Evolutionary conservation across 148 eudicot species (phyloP).

Genomic region (Polygonum aviculare): DNA sequence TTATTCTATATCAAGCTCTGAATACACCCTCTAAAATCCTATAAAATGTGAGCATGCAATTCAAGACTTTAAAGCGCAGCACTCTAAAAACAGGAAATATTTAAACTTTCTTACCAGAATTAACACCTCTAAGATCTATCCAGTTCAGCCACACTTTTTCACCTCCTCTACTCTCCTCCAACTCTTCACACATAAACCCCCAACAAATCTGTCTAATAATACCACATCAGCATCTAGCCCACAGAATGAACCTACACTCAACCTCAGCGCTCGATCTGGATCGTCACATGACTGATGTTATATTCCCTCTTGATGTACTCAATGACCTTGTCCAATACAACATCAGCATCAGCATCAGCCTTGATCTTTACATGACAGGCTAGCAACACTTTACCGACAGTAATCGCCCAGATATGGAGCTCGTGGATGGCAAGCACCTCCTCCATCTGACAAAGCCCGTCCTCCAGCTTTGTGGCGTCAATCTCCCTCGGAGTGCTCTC

Average conservation of each 20-base stretch:
- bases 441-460: constrained; percentile 28
- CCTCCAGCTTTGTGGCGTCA: constrained; percentile 36
- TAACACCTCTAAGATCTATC: background rate
- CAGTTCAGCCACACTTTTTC: background rate
- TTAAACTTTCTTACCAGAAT: background rate
- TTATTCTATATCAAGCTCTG: background rate
- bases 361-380: constrained; percentile 47
- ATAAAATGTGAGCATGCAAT: background rate
- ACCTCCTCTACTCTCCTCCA: background rate
- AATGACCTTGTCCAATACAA: constrained; percentile 25
- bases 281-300: constrained; percentile 46
- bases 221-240: background rate
- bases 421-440: constrained; percentile 58
- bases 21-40: background rate
- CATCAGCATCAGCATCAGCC: constrained; percentile 26
- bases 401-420: constrained; percentile 64
- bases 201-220: background rate
- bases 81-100: background rate
- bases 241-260: background rate
- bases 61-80: background rate
- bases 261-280: constrained; percentile 34
- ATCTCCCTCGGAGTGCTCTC: constrained; percentile 54
- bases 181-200: background rate
- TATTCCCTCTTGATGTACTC: constrained; percentile 29
- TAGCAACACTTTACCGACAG: constrained; percentile 40